Evolutionary conservation across 257 asterid species (phyloP), one percentile per base, ranked within the genome.

Genomic region (Ehretia macrophylla): DNA sequence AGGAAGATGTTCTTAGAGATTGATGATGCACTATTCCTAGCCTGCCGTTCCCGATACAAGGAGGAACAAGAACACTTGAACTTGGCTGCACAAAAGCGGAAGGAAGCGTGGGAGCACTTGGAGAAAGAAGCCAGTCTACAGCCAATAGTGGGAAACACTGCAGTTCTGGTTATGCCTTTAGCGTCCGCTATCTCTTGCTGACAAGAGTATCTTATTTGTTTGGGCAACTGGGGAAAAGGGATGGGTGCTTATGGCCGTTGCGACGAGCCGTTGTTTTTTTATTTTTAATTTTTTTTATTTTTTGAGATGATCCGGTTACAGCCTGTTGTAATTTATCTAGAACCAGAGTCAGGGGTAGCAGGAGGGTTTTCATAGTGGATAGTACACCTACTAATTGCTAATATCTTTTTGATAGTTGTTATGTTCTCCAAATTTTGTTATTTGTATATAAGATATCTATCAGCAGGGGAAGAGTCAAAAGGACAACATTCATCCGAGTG

Each of bases 1-100:
- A 81, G 77, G 54, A 80, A 79, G 64, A 79, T 84, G 83, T 73
- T 83, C 20, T 56, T 78, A 0, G 95, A 86, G 39, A 86, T 86
- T 87, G 95, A 86, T 23, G 93, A 82, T 10, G 76, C 72, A 27
- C 64, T 86, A 2, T 70, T 77, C 44, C 56, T 70, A 67, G 60
- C 81, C 13, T 86, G 93, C 81, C 75, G 79, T 32, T 63, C 87
- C 19, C 75, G 52, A 37, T 84, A 72, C 83, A 67, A 69, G 55
- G 83, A 79, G 67, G 87, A 84, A 42, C 69, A 71, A 62, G 74
- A 71, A 21, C 58, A 55, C n/a, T 59, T 69, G 42, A 69, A 46
- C 21, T 14, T 59, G 58, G 75, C 39, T 6, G 73, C 61, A 39
- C 68, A 73, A 56, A 79, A 77, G 60, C 77, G 92, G 21, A 77